Evolutionary conservation across 2,329 filamentous ascomycete genomes (phyloP), one percentile per base, ranked within the genome.

Genomic region (Epichloe amarillans): DNA sequence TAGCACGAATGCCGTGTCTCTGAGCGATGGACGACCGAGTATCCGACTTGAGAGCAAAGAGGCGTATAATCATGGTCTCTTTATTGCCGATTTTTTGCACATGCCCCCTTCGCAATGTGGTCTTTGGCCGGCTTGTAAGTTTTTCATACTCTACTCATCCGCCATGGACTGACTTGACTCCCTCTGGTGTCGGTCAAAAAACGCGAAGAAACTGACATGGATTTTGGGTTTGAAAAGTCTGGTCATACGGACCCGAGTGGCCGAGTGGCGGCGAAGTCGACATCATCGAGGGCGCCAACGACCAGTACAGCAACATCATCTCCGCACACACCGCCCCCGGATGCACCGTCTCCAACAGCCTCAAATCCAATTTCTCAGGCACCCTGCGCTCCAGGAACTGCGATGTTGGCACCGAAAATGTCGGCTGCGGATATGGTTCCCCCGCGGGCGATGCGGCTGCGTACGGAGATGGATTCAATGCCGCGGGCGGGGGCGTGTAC

Each of bases 61-160:
- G 47, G 65, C 71, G 4, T 89, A 81, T 63, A 77, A 73, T 33
- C 73, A 82, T 56, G 84, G 83, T 1, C 74, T 88, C 10, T 80
- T 88, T 57, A 80, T 89, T 47, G 72, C 84, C 21, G 85, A 89
- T 62, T 76, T 88, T 48, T 71, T 72, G 17, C 84, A 89, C 57
- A 88, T 89, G 83, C 84, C 86, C 3, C 74, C 73, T 2, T 80
- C 80, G 2, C 70, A 78, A 47, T 89, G 86, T 56, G 86, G 85
- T 21, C 74, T 79, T 21, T 88, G 85, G 84, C 84, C 85, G 50
- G 81, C 84, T 65, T 86, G 75, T 81, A 46, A 40, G 48, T 50
- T 23, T 23, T 26, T 23, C 19, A 68, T 63, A 10, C 23, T n/a
- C 7, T 21, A 5, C 21, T 14, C 5, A 44, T 44, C n/a, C 39